Evolutionary conservation across 176 grass and related monocot genomes (phyloP).

Genomic region (Bromus sterilis): DNA sequence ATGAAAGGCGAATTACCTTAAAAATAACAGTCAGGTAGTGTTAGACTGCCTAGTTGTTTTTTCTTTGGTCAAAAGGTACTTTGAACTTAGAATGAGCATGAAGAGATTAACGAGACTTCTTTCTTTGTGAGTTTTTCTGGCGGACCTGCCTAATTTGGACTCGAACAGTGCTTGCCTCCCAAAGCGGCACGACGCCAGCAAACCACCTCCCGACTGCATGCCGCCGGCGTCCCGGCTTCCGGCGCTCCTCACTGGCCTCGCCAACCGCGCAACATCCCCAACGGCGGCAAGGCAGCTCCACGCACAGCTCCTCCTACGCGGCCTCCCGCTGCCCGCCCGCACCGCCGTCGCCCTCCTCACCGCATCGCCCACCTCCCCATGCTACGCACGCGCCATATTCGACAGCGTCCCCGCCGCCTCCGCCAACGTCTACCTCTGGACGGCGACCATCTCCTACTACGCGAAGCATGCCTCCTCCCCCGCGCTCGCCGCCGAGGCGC

Average conservation of each 20-base stretch:
- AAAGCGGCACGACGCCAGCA: background rate
- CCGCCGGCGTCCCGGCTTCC: background rate
- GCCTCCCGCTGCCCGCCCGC: constrained; percentile 24
- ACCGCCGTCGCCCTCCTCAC: constrained; percentile 39
- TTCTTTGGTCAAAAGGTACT: too few species aligned
- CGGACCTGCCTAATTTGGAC: too few species aligned
- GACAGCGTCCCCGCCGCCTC: constrained; percentile 1
- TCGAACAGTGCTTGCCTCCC: background rate
- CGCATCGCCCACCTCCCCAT: constrained; percentile 6
- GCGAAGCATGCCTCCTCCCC: constrained; percentile 19
- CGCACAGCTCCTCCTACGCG: constrained; percentile 33
- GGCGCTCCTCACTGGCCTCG: constrained; percentile 1
- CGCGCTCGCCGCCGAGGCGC: background rate
- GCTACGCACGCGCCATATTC: constrained; percentile 40
- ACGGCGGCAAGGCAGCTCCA: constrained; percentile 36
- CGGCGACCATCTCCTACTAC: constrained; percentile 29
- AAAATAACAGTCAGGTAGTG: too few species aligned
- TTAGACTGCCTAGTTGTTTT: too few species aligned
- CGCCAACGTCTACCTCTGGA: constrained; percentile 55
- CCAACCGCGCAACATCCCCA: background rate
- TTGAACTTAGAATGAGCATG: too few species aligned
- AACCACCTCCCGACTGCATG: background rate
- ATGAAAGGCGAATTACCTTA: too few species aligned
- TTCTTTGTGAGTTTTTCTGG: too few species aligned
- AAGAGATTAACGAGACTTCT: too few species aligned